A percentile compares a stretch with the other conserved stretches of the same genome.
These are phyloP conservation scores for sorghum (Sorghum bicolor) DNA, from an alignment of 176 grass and related monocot genomes.

Conservation along the genomic window DNA sequence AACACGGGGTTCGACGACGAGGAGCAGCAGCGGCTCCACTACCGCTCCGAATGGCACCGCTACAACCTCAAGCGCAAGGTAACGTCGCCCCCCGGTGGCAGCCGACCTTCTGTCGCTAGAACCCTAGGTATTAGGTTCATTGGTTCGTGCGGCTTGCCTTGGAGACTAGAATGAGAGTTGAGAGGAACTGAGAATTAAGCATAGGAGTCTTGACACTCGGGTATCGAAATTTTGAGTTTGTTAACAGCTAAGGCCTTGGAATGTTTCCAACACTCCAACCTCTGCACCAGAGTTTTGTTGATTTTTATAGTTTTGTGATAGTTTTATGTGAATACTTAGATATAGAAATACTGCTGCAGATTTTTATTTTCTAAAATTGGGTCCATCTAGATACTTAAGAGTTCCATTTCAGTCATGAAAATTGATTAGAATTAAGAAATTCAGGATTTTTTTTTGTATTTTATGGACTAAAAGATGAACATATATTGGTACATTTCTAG, in stretches of 20 bases:
- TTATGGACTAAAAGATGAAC: background rate
- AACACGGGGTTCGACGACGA: conserved; percentile 79
- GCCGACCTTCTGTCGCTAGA: background rate
- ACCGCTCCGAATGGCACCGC: conserved; percentile 96
- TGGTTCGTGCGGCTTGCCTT: background rate
- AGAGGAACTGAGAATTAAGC: background rate
- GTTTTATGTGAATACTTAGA: background rate
- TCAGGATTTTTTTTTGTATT: background rate
- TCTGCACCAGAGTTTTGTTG: background rate
- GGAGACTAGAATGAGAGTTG: background rate
- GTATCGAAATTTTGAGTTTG: background rate
- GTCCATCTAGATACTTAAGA: background rate
- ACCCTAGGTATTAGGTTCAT: conserved; percentile 13
- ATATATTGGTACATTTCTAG: background rate
- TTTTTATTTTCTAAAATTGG: background rate
- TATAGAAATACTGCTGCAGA: background rate
- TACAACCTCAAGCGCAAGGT: conserved; percentile 99
- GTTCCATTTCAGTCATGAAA: background rate
- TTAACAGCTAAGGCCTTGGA: background rate
- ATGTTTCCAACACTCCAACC: background rate
- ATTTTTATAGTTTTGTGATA: background rate
- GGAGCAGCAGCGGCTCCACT: conserved; percentile 75
- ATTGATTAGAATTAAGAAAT: background rate
- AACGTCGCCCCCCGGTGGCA: background rate
- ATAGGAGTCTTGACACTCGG: too few species aligned